Percentiles rank a stretch among this genome's conserved stretches.
Conservation (phyloP, 345 rosid species). For the Garcia nutans region DNA sequence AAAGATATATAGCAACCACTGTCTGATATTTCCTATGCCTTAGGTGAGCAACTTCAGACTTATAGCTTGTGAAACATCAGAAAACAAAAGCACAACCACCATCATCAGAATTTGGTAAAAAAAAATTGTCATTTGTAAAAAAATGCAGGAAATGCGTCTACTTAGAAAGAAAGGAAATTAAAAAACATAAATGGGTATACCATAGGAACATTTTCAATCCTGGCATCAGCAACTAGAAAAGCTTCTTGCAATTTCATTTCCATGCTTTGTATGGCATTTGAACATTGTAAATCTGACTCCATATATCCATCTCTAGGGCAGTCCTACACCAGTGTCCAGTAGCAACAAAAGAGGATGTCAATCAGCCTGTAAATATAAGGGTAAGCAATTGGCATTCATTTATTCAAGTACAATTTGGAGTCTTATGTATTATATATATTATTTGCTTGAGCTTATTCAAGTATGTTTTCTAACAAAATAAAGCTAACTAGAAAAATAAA, state of each 20-base stretch:
- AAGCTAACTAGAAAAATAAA: neutral
- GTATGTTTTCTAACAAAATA: neutral
- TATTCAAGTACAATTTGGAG: neutral
- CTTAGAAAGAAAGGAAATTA: neutral
- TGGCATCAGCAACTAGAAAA: constrained; percentile 35
- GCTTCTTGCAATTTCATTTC: constrained; percentile 41
- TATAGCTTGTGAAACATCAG: neutral
- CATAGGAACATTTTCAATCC: constrained; percentile 25
- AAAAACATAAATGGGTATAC: neutral
- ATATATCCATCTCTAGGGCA: constrained; percentile 31
- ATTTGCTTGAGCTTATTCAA: neutral
- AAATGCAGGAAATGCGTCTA: no score
- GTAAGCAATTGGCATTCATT: constrained; percentile 2
- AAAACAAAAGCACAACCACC: no score
- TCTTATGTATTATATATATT: neutral
- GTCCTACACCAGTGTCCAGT: constrained; percentile 20
- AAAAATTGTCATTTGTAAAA: no score
- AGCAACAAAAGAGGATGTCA: neutral
- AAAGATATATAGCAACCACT: no score
- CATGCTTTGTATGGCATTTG: constrained; percentile 43
- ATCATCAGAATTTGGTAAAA: no score
- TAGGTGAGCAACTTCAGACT: neutral
- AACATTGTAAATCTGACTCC: constrained; percentile 46
- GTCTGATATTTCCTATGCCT: no score
- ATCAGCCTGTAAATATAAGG: neutral